A percentile compares a stretch with the other conserved stretches of the same genome.
phyloP scores from a whole-genome alignment of 108 stramenopile species.

The Licmophora abbreviata region DNA sequence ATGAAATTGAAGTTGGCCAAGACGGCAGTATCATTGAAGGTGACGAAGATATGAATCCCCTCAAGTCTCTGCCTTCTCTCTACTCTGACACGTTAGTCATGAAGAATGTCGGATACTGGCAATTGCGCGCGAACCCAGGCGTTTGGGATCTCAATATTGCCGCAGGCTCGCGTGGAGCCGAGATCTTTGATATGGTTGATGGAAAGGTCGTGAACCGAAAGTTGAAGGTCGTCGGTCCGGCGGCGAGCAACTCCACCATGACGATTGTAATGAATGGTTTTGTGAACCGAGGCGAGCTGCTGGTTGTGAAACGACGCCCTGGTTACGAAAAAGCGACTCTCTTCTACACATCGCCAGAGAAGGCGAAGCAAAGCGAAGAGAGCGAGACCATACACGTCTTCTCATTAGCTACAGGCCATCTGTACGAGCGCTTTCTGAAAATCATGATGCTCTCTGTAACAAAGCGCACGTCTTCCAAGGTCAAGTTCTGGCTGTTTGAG shows the following conservation, averaged over 20 bases:
- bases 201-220: constrained; percentile 24
- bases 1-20: constrained; percentile 26
- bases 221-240: constrained; percentile 8
- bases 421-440: constrained; percentile 95
- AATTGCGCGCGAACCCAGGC: constrained; percentile 92
- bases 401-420: constrained; percentile 93
- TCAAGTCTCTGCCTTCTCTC: constrained; percentile 1
- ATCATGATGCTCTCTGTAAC: constrained; percentile 99
- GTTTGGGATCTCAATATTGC: constrained; percentile 80
- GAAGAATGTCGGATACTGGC: constrained; percentile 98
- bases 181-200: constrained; percentile 85
- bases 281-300: constrained; percentile 27
- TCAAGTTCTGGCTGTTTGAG: constrained; percentile 99
- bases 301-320: constrained; percentile 49
- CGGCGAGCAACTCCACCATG: constrained; percentile 26
- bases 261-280: constrained; percentile 67
- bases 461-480: constrained; percentile 85
- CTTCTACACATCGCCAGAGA: constrained; percentile 46
- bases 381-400: constrained; percentile 92
- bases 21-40: constrained; percentile 27
- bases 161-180: constrained; percentile 58
- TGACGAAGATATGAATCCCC: background rate
- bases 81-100: constrained; percentile 94
- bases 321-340: constrained; percentile 59
- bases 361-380: constrained; percentile 11